Percentiles rank a stretch among this genome's conserved stretches.
Evolutionary conservation across 345 rosid genomes (phyloP).

Genomic region (Eucalyptus urophylla): DNA sequence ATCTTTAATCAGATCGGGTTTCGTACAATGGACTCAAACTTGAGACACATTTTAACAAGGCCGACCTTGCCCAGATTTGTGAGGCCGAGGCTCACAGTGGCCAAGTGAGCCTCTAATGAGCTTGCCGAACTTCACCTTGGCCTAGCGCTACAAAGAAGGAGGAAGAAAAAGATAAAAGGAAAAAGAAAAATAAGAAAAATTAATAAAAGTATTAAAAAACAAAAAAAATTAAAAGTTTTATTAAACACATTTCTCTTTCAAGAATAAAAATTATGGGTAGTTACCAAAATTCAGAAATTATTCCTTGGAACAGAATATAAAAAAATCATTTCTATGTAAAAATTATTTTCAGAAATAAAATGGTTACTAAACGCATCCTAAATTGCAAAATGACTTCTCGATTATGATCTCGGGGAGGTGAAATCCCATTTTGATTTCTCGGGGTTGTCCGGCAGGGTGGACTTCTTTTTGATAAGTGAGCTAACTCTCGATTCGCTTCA

Average conservation of each 20-base stretch:
- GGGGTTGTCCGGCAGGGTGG: neutral
- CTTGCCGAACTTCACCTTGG: fast-evolving
- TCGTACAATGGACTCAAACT: fast-evolving
- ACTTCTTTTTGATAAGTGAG: neutral
- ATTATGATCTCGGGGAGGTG: fast-evolving
- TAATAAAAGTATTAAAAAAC: too few species aligned
- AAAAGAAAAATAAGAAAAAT: too few species aligned
- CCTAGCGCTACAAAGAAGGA: fast-evolving
- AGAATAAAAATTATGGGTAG: fast-evolving
- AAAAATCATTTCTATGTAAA: too few species aligned
- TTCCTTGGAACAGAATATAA: fast-evolving
- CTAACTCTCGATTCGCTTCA: neutral
- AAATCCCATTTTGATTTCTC: neutral
- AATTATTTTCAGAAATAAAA: too few species aligned
- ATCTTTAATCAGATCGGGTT: fast-evolving
- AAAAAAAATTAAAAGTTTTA: too few species aligned
- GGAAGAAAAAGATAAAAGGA: fast-evolving
- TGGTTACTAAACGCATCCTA: too few species aligned
- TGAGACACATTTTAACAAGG: too few species aligned
- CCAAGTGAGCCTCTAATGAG: fast-evolving
- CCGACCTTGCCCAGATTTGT: fast-evolving
- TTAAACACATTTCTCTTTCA: fast-evolving
- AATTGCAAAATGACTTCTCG: too few species aligned
- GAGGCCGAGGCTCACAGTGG: fast-evolving
- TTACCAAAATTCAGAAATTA: too few species aligned